These are phyloP conservation scores for Neofusicoccum ribis DNA, from an alignment of 2,329 filamentous ascomycete genomes.

Conservation along the genomic window DNA sequence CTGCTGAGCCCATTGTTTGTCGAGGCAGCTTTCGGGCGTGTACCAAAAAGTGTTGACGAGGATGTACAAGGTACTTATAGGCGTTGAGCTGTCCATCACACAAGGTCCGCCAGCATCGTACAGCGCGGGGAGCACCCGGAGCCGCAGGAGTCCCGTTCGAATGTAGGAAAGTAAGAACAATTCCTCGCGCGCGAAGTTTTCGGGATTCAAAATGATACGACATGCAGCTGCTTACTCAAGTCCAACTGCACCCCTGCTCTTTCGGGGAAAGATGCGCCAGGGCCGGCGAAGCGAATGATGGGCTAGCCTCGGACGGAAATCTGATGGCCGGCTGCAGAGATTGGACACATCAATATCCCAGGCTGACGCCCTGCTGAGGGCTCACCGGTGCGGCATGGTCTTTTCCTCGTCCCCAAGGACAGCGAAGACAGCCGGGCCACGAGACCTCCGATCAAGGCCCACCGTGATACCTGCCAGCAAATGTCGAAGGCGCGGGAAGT, in stretches of 20 bases:
- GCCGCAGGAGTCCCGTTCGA: background rate
- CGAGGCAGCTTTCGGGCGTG: background rate
- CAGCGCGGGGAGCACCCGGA: background rate
- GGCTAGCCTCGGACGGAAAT: conserved; percentile 12
- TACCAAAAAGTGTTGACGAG: background rate
- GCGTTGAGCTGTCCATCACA: background rate
- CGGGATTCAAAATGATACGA: background rate
- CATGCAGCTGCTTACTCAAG: background rate
- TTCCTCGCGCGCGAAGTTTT: background rate
- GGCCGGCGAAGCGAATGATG: conserved; percentile 6
- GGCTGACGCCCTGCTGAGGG: background rate
- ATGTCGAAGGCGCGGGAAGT: background rate
- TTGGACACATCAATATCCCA: background rate
- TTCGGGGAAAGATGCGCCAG: background rate
- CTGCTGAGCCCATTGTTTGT: background rate
- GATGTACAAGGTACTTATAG: background rate
- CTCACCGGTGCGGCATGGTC: background rate
- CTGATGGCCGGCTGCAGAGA: conserved; percentile 10
- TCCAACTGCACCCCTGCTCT: background rate
- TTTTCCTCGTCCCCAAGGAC: background rate
- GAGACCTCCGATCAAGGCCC: background rate
- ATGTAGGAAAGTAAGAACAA: background rate
- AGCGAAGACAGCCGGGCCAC: background rate
- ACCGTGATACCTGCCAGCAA: background rate
- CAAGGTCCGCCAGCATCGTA: background rate